phyloP scores from a whole-genome alignment of 2,329 filamentous ascomycete species.

The Gliomastix tumulicola region DNA sequence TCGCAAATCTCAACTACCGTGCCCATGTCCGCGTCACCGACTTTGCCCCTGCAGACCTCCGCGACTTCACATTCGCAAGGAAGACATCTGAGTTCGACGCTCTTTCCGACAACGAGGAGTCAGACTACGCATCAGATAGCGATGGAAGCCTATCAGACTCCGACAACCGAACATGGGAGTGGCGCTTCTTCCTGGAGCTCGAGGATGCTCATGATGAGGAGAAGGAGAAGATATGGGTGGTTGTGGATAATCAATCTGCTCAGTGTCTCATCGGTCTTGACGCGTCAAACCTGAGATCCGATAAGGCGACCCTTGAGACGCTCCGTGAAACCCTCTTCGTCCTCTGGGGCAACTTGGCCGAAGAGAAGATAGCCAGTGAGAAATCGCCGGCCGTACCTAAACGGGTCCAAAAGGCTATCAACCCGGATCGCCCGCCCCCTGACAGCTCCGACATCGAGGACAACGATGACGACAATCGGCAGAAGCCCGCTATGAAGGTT shows the following conservation, averaged over 20 bases:
- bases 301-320: slow-evolving; percentile 35
- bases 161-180: slow-evolving; percentile 57
- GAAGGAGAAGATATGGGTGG: slow-evolving; percentile 51
- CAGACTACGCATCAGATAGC: slow-evolving; percentile 8
- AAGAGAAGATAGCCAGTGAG: slow-evolving; percentile 45
- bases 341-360: slow-evolving; percentile 83
- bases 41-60: slow-evolving; percentile 63
- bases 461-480: slow-evolving; percentile 2
- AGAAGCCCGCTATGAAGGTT: too few species aligned
- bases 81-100: slow-evolving; percentile 38
- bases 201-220: slow-evolving; percentile 52
- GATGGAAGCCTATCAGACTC: slow-evolving; percentile 14
- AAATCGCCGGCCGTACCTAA: too few species aligned
- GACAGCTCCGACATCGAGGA: slow-evolving; percentile 28
- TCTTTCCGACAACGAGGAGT: slow-evolving; percentile 35
- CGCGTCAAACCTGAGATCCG: slow-evolving; percentile 47
- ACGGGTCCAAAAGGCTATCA: too few species aligned
- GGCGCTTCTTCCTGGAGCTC: slow-evolving; percentile 74
- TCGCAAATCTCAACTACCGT: slow-evolving; percentile 66
- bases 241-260: slow-evolving; percentile 54
- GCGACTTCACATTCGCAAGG: slow-evolving; percentile 58
- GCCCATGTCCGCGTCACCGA: slow-evolving; percentile 72
- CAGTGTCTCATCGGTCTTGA: slow-evolving; percentile 41
- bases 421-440: slow-evolving; percentile 21
- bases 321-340: slow-evolving; percentile 67